These are phyloP conservation scores for Allium cepa DNA, from an alignment of 106 monocot species.

Conservation along the genomic window DNA sequence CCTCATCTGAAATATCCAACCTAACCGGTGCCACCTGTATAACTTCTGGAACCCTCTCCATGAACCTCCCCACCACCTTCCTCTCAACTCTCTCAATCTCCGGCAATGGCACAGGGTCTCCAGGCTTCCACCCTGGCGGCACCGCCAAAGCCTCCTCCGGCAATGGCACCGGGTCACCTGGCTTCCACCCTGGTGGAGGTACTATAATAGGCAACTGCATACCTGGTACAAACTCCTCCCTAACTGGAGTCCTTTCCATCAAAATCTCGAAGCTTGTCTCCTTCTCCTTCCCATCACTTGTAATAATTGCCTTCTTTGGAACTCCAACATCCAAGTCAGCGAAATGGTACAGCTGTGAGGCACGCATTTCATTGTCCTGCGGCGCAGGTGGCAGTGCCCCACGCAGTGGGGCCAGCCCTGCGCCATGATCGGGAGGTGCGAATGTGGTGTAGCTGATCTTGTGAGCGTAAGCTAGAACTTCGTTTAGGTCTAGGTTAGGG, in stretches of 20 bases:
- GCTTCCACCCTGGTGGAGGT: slow-evolving; percentile 58
- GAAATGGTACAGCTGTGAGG: slow-evolving; percentile 77
- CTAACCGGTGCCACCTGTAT: slow-evolving; percentile 81
- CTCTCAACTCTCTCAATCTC: slow-evolving; percentile 30
- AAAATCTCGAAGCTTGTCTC: slow-evolving; percentile 19
- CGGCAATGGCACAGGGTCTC: slow-evolving; percentile 69
- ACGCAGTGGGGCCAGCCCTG: slow-evolving; percentile 69
- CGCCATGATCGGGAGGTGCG: slow-evolving; percentile 88
- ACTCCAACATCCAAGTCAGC: slow-evolving; percentile 71
- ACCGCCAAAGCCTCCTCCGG: slow-evolving; percentile 54
- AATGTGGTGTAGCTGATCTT: slow-evolving; percentile 98
- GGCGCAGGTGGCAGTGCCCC: slow-evolving; percentile 93
- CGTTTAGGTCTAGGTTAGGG: slow-evolving; percentile 48
- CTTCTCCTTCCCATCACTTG: slow-evolving; percentile 18
- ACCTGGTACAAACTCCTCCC: slow-evolving; percentile 24
- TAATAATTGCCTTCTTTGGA: slow-evolving; percentile 11
- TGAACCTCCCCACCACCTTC: slow-evolving; percentile 25
- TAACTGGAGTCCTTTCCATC: slow-evolving; percentile 57
- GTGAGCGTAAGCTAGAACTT: slow-evolving; percentile 72
- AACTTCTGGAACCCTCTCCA: slow-evolving; percentile 37
- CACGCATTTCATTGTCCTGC: slow-evolving; percentile 96
- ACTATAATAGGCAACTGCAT: slow-evolving; percentile 45
- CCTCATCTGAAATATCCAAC: slow-evolving; percentile 80
- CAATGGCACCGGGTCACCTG: slow-evolving; percentile 65
- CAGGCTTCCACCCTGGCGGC: slow-evolving; percentile 95